phyloP scores from a whole-genome alignment of 768 basidiomycete genomes.

The Agaricus subrufescens region DNA sequence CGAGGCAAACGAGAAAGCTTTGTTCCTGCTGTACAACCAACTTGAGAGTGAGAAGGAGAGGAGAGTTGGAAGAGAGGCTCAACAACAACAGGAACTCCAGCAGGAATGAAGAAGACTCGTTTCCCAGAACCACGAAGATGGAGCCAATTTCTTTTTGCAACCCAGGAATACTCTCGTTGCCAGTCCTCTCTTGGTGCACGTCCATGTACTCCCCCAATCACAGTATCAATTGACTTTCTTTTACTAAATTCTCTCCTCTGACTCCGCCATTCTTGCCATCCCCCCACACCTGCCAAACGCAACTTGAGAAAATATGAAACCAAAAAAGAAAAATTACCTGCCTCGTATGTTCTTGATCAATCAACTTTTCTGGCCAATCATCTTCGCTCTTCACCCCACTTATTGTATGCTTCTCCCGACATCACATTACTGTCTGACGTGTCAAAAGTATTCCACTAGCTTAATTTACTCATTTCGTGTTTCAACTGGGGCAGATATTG shows the following conservation, averaged over 20 bases:
- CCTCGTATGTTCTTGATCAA: constrained; percentile 7
- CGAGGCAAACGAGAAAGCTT: constrained; percentile 95
- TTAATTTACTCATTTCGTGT: constrained; percentile 11
- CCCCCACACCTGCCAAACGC: background rate
- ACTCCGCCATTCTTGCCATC: constrained; percentile 4
- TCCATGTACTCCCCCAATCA: background rate
- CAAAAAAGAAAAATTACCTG: background rate
- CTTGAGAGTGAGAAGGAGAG: constrained; percentile 95
- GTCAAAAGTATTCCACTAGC: constrained; percentile 11
- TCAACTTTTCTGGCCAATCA: constrained; percentile 5
- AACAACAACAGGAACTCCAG: constrained; percentile 65
- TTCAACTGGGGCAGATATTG: constrained; percentile 8
- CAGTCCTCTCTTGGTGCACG: constrained; percentile 9
- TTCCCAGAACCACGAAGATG: background rate
- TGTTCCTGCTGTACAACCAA: constrained; percentile 96
- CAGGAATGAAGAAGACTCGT: constrained; percentile 26
- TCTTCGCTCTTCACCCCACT: constrained; percentile 6
- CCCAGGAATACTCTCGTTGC: background rate
- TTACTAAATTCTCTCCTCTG: background rate
- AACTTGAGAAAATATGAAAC: background rate
- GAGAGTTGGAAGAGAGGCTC: constrained; percentile 79
- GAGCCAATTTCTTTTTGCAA: background rate
- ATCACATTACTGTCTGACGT: constrained; percentile 8
- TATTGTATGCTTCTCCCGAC: constrained; percentile 12
- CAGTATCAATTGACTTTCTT: background rate